Percentiles rank a stretch among this genome's conserved stretches.
phyloP scores from a whole-genome alignment of 306 rosid genomes.

The Prunus campanulata region DNA sequence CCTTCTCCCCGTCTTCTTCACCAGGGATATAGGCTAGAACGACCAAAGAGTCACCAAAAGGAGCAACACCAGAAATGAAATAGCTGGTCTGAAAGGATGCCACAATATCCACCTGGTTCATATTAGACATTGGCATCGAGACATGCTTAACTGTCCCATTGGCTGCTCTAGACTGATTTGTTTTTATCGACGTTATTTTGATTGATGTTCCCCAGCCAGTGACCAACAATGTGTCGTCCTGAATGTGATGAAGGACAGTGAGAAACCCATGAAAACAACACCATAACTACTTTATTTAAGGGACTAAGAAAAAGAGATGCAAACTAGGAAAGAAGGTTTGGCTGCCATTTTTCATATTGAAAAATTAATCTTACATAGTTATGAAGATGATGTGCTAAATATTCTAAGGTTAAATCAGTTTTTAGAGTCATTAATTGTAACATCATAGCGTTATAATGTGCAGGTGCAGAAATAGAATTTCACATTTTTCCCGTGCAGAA shows the following conservation, averaged over 20 bases:
- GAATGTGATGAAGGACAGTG: slow-evolving; percentile 33
- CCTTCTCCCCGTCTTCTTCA: slow-evolving; percentile 84
- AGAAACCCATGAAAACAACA: slow-evolving; percentile 22
- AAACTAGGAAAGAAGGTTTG: not conserved
- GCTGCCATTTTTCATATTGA: not conserved
- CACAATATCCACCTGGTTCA: slow-evolving; percentile 87
- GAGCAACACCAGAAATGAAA: slow-evolving; percentile 93
- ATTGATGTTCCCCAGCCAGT: slow-evolving; percentile 98
- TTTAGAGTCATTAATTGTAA: not conserved
- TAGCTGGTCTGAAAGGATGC: slow-evolving; percentile 93
- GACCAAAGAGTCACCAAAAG: slow-evolving; percentile 92
- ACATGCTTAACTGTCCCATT: slow-evolving; percentile 64
- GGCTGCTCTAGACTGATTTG: slow-evolving; percentile 50
- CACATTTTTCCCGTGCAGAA: not conserved
- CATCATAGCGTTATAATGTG: not conserved
- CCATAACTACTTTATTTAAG: not conserved
- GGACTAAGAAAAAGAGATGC: not conserved
- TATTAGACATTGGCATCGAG: slow-evolving; percentile 61
- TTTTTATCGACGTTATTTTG: slow-evolving; percentile 79
- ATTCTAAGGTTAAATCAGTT: not conserved
- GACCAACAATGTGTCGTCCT: slow-evolving; percentile 89
- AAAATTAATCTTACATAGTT: not conserved
- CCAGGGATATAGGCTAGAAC: slow-evolving; percentile 90
- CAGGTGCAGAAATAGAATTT: not conserved
- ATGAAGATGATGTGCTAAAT: not conserved